Conservation (phyloP, 2,329 filamentous ascomycete species). For the Ascochyta pisi region DNA sequence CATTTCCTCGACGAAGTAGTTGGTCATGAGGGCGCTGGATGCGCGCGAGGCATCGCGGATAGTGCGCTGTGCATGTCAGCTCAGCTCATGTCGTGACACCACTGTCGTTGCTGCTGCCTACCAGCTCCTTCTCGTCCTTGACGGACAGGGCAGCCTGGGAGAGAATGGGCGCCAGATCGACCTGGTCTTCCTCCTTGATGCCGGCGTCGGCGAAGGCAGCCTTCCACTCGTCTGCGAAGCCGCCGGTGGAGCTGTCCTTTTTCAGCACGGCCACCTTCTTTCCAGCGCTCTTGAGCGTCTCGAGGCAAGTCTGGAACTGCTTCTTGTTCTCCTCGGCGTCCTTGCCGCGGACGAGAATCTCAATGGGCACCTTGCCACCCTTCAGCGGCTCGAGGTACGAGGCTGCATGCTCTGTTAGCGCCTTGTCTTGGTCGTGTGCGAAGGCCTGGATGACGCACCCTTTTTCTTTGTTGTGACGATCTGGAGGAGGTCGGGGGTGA, state of each 20-base stretch:
- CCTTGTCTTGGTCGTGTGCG: not conserved
- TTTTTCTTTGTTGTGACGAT: constrained; percentile 97
- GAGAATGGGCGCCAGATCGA: constrained; percentile 82
- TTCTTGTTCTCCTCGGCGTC: constrained; percentile 91
- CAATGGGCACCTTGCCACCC: constrained; percentile 88
- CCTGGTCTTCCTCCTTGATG: constrained; percentile 85
- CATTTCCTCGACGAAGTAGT: constrained; percentile 98
- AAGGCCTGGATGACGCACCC: constrained; percentile 61
- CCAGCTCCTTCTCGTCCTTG: constrained; percentile 93
- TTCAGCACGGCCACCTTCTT: constrained; percentile 88
- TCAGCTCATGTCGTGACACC: not conserved
- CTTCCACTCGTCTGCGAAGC: constrained; percentile 97
- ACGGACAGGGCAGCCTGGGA: constrained; percentile 85
- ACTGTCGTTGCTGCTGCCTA: constrained; percentile 41
- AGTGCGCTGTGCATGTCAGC: constrained; percentile 63
- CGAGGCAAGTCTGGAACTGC: constrained; percentile 82
- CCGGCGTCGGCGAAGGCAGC: constrained; percentile 73
- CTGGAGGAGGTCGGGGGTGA: constrained; percentile 87
- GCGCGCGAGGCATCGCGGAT: constrained; percentile 95
- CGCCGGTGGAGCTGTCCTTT: constrained; percentile 84
- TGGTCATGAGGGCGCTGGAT: constrained; percentile 91
- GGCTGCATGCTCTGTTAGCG: constrained; percentile 63
- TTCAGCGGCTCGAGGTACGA: constrained; percentile 93
- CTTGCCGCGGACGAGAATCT: constrained; percentile 90
- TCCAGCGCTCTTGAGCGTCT: constrained; percentile 85